Evolutionary conservation across 352 stramenopile genomes (phyloP), one percentile per base, ranked within the genome.

Genomic region (Nothophytophthora sp.): DNA sequence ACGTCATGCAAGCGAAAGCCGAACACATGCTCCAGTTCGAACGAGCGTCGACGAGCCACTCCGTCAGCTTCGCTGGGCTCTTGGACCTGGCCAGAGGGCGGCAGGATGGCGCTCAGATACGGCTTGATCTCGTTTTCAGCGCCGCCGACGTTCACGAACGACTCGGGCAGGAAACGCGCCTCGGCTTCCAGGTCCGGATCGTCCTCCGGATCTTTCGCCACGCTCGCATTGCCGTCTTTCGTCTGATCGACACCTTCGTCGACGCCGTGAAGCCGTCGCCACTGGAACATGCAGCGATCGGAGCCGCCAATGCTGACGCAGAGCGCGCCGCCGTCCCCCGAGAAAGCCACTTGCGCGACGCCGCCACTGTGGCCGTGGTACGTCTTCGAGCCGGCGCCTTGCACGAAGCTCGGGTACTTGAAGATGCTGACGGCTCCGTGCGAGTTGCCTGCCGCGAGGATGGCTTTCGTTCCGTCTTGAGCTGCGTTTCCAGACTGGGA

Each of bases 21-120:
- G 40, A 91, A 92, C 3, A 79, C 72, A 23, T 88, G 72, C 27
- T 92, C 80, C 16, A 92, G 43, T 50, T 86, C 69, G 35, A 92
- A 84, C 6, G 15, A 11, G 19, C 67, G 35, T 5, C 63, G 65
- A 5, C 37, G 45, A 9, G 69, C 71, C 1, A 62, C 61, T 10
- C 76, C 76, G 0, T 90, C 70, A 2, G 29, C 45, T 8, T 74
- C 57, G 2, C 19, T 69, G 9, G 75, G 73, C 36, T 88, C 76
- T 16, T 52, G 39, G 0, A 47, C 41, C 0, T 51, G 22, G 0
- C 73, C 65, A 16, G 73, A 78, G 8, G 82, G 82, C 3, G 77
- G 71, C 40, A 89, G 62, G 23, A 90, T 76, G 15, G 72, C 61
- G 12, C 75, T 90, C 30, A 91, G 19, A 53, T 73, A 92, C 33